These are phyloP conservation scores for Candida khao-thaluensis DNA, from an alignment of 805 yeast species.

Conservation along the genomic window DNA sequence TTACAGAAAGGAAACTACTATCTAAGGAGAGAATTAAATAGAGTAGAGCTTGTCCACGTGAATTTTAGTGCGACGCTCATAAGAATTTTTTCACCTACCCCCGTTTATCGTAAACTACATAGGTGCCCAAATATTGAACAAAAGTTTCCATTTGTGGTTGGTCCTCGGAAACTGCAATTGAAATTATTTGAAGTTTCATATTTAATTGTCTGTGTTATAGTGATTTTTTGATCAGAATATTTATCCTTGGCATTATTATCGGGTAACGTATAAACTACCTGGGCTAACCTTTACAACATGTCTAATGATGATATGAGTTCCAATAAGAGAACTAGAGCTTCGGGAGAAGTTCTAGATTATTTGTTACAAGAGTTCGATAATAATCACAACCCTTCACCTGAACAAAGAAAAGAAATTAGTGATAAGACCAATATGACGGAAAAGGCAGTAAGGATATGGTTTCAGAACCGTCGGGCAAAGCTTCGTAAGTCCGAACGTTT, in stretches of 20 bases:
- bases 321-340: constrained; percentile 62
- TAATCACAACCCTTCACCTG: constrained; percentile 76
- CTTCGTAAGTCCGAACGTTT: constrained; percentile 62
- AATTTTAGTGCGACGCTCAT: constrained; percentile 7
- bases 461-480: constrained; percentile 84
- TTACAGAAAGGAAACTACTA: too few species aligned
- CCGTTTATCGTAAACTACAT: too few species aligned
- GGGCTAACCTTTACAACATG: too few species aligned
- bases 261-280: too few species aligned
- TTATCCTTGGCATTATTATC: too few species aligned
- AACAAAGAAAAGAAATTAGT: constrained; percentile 66
- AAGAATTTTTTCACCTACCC: constrained; percentile 7
- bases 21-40: too few species aligned
- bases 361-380: constrained; percentile 66
- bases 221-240: too few species aligned
- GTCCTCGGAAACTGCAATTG: too few species aligned
- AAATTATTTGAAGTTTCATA: too few species aligned
- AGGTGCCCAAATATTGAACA: too few species aligned
- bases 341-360: constrained; percentile 74
- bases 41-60: constrained; percentile 3
- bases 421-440: constrained; percentile 78
- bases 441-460: constrained; percentile 89
- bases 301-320: constrained; percentile 5
- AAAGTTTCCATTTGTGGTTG: too few species aligned
- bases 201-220: too few species aligned